phyloP scores from a whole-genome alignment of 495 filamentous ascomycete genomes.

The Hyaloscypha variabilis region DNA sequence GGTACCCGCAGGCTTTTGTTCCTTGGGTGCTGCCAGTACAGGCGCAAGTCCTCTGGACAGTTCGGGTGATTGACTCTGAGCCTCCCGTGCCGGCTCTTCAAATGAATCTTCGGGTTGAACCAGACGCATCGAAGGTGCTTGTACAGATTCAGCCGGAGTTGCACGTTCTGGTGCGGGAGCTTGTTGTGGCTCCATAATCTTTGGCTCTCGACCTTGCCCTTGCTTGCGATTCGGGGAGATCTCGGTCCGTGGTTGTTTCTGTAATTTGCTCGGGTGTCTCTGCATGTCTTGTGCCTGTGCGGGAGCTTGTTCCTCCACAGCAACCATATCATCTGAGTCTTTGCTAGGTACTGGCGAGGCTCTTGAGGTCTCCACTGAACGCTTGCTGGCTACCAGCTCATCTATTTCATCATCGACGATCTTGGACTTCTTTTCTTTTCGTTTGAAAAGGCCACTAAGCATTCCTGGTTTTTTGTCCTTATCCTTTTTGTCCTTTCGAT shows the following conservation, averaged over 20 bases:
- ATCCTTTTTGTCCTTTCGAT: slow-evolving; percentile 75
- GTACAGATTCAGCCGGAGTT: slow-evolving; percentile 39
- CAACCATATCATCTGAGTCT: slow-evolving; percentile 30
- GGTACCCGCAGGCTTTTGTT: slow-evolving; percentile 30
- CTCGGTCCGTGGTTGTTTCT: slow-evolving; percentile 65
- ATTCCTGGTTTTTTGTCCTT: slow-evolving; percentile 93
- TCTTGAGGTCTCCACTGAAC: slow-evolving; percentile 24
- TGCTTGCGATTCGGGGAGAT: slow-evolving; percentile 54
- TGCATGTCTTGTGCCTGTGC: slow-evolving; percentile 40
- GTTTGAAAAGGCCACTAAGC: slow-evolving; percentile 92
- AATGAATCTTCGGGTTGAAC: slow-evolving; percentile 53
- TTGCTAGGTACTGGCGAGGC: slow-evolving; percentile 31
- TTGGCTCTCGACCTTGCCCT: slow-evolving; percentile 30
- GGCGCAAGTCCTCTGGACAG: slow-evolving; percentile 20
- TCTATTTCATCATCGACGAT: slow-evolving; percentile 49
- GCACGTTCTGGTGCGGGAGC: slow-evolving; percentile 28
- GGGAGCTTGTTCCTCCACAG: slow-evolving; percentile 31
- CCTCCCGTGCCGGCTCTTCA: slow-evolving; percentile 33
- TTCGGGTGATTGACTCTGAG: slow-evolving; percentile 31
- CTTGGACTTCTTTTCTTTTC: slow-evolving; percentile 81
- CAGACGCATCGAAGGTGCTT: slow-evolving; percentile 58
- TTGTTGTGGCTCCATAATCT: slow-evolving; percentile 41
- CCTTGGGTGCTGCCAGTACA: slow-evolving; percentile 13
- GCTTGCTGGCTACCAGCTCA: slow-evolving; percentile 40
- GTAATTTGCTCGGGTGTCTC: slow-evolving; percentile 70